Evolutionary conservation across 2,329 filamentous ascomycete species (phyloP), one percentile per base, ranked within the genome.

Genomic region (Furcasterigmium sp.): DNA sequence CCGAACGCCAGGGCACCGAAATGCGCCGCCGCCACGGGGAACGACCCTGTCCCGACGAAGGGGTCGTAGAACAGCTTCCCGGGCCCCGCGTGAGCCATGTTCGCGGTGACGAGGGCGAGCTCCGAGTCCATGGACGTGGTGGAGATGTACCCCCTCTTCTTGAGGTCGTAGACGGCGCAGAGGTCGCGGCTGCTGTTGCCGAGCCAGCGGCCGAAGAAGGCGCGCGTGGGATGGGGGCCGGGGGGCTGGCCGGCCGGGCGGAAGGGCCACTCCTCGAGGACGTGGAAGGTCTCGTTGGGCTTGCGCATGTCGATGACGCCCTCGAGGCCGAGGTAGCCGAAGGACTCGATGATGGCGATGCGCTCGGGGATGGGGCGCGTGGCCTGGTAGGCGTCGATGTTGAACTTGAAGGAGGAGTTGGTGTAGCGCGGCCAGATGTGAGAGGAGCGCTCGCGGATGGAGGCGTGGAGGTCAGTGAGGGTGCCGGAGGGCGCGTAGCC

Each of bases 111-210:
- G 1, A 98, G 75, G 11, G 90, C 87, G 35, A 98, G 74, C 62
- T 97, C 93, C 0, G 91, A 87, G 60, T 98, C 93, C 93, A 98
- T 97, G 37, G 87, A 93, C 0, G 93, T 98, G 0, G 91, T 97
- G 53, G 86, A 89, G 55, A 98, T 97, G 60, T 98, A 98, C 30
- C 78, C 76, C 21, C 93, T 75, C 65, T 95, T 95, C 72, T 98
- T 98, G 18, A 98, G 74, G 60, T 95, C 90, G 56, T 91, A 94
- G 19, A 76, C 85, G 28, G 78, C 70, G 25, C 87, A 74, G 5
- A 84, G 71, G 42, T 86, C 79, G 36, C 91, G 76, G 3, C 77
- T 78, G 3, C 86, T 84, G 11, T 69, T 68, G 2, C 74, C 83
- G 19, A 97, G 61, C 44, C 80, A 78, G 8, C 90, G 80, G 10